Base-by-base conservation (phyloP, 805 yeast species). In the Sugiyamaella boreocaroliniensis region DNA sequence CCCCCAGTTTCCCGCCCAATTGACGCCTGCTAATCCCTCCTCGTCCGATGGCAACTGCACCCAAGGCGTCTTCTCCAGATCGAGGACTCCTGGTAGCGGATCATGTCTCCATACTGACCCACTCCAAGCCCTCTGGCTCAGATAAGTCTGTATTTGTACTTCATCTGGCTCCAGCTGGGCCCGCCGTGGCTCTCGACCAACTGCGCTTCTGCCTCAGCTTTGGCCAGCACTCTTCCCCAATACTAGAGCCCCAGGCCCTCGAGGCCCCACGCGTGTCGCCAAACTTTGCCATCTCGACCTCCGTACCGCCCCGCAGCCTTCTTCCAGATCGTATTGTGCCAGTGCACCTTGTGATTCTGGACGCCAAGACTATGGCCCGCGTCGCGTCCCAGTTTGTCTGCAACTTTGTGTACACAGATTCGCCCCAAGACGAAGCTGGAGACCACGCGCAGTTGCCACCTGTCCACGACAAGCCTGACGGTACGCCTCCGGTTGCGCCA, bases 161-260 rank as follows among this genome's bases (percentile, higher is more conserved):
- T 86, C 64, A 76, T 79, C 57, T 88, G 81, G 65, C 86, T 83
- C 75, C 74, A 40, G 74, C 76, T 56, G 96, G 88, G 50, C 82
- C 86, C 47, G 11, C 51, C 14, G 26, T 22, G 11, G 29, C 22
- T 16, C 19, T 47, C 32, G 22, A 18, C 19, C 49, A 45, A 6
- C 48, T 47, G 40, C 46, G 45, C 40, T 55, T 47, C 49, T 20
- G 40, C 16, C 20, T 55, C 12, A 45, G 44, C 29, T 52, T 56
- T 51, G 55, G 56, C 14, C 11, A 40, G 20, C 52, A 51, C n/a
- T 32, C 37, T 14, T 32, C 37, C 4, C 37, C 37, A 11, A 3
- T 32, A 4, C 12, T 32, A 32, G 37, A 32, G n/a, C 37, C 37
- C 11, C 37, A 32, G 11, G 37, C n/a, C 37, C n/a, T 32, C 37